These are phyloP conservation scores for Carex littledalei DNA, from an alignment of 176 grass and related monocot species.

Conservation along the genomic window DNA sequence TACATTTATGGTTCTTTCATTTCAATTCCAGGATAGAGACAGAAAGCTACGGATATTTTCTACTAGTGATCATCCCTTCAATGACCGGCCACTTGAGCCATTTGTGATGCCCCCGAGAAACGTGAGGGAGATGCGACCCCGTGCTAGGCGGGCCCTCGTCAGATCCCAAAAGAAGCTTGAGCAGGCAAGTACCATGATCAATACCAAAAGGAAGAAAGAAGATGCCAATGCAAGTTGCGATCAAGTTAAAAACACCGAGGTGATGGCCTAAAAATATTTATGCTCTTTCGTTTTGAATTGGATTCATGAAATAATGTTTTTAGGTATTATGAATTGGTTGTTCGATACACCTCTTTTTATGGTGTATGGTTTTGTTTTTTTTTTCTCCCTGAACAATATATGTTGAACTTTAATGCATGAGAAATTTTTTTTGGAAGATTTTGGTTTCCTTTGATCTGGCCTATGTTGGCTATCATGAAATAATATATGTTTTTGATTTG, in stretches of 20 bases:
- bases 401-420: neutral
- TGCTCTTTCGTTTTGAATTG: neutral
- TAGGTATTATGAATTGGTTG: neutral
- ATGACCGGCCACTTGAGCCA: slow-evolving; percentile 49
- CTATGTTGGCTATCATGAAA: too few relatives aligned
- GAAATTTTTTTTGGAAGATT: neutral
- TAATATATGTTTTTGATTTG: too few relatives aligned
- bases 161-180: slow-evolving; percentile 81
- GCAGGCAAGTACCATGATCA: slow-evolving; percentile 34
- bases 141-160: slow-evolving; percentile 63
- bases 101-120: slow-evolving; percentile 77
- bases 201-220: slow-evolving; percentile 31
- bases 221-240: slow-evolving; percentile 29
- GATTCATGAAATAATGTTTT: slow-evolving; percentile 14
- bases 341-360: neutral
- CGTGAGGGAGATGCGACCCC: slow-evolving; percentile 75
- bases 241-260: slow-evolving; percentile 22
- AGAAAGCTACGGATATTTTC: slow-evolving; percentile 84
- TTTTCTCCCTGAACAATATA: neutral
- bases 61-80: slow-evolving; percentile 63
- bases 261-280: slow-evolving; percentile 22
- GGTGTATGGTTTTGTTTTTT: neutral
- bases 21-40: slow-evolving; percentile 66
- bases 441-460: too few relatives aligned
- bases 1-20: slow-evolving; percentile 3